These are phyloP conservation scores for Pholiota adiposa DNA, from an alignment of 1,284 basidiomycete genomes.

Conservation along the genomic window DNA sequence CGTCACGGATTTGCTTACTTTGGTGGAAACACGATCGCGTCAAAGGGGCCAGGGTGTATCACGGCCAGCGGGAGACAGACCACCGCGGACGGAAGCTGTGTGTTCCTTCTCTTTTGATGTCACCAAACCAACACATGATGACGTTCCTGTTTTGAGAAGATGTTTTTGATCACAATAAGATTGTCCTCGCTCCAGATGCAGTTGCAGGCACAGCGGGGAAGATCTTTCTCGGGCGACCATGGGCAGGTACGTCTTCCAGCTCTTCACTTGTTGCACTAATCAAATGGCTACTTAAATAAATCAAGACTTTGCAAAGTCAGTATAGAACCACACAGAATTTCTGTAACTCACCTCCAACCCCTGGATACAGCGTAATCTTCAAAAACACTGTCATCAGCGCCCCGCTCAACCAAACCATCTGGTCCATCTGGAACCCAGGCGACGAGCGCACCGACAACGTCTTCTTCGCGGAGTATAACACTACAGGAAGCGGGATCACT, in stretches of 20 bases:
- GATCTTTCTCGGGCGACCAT: constrained; percentile 54
- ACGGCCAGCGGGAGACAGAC: constrained; percentile 56
- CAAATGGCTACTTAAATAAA: background rate
- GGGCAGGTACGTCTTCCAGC: constrained; percentile 39
- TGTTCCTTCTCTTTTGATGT: constrained; percentile 11
- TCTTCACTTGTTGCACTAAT: background rate
- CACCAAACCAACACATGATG: background rate
- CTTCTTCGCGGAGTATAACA: constrained; percentile 52
- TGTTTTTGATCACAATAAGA: constrained; percentile 51
- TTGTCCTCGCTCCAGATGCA: constrained; percentile 49
- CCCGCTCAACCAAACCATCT: constrained; percentile 46
- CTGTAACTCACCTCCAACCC: background rate
- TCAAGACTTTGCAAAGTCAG: constrained; percentile 43
- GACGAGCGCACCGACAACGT: constrained; percentile 44
- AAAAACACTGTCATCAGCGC: constrained; percentile 46
- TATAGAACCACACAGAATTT: background rate
- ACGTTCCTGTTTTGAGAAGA: constrained; percentile 30
- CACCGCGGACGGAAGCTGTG: constrained; percentile 52
- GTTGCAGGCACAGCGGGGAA: constrained; percentile 40
- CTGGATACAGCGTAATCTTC: constrained; percentile 45
- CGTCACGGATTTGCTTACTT: constrained; percentile 46
- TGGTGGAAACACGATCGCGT: constrained; percentile 49
- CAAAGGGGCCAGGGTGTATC: constrained; percentile 47
- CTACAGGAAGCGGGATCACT: constrained; percentile 42
- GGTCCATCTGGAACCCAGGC: constrained; percentile 49